Evolutionary conservation across 306 rosid genomes (phyloP), one percentile per base, ranked within the genome.

Genomic region (Potentilla sterilis): DNA sequence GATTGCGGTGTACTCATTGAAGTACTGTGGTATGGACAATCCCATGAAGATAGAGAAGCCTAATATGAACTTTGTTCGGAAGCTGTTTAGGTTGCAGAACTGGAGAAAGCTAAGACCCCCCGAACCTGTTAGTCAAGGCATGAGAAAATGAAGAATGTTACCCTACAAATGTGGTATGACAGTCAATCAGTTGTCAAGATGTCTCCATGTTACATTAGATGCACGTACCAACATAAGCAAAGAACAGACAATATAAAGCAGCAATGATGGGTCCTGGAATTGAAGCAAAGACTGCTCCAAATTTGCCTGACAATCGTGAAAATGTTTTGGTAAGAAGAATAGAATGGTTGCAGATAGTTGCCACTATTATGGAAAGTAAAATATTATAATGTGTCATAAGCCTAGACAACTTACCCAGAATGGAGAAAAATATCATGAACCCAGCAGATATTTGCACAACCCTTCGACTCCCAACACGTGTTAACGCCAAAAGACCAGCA

Each of bases 381-480:
- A 21, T 4, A 22, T 6, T 24, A 48, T 18, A 46, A 54, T 35
- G 43, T 15, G 37, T 65, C 78, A 32, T 62, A 62, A 34, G 18
- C 10, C 34, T 77, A 34, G 75, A 43, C 77, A 34, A 76, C 88
- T 83, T 72, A 90, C 99, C 99, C 10, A 96, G 92, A 81, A 96
- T 89, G 59, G 99, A 92, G 87, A 96, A 96, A 89, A 96, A 96
- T 77, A 96, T 90, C 99, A 96, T 96, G 82, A 96, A 96, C 35
- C 98, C 99, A 22, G 99, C 99, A 16, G 99, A 88, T 82, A 96
- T 96, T 75, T 96, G 99, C 67, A 96, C 99, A 52, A 96, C 99
- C 84, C 99, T 87, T 81, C 98, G 79, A 83, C 99, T 96, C 55
- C 98, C 99, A 74, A 96, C 97, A 49, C 97, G 96, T 11, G 99